phyloP scores from a whole-genome alignment of 2,329 filamentous ascomycete genomes.

The Scedosporium dehoogii region DNA sequence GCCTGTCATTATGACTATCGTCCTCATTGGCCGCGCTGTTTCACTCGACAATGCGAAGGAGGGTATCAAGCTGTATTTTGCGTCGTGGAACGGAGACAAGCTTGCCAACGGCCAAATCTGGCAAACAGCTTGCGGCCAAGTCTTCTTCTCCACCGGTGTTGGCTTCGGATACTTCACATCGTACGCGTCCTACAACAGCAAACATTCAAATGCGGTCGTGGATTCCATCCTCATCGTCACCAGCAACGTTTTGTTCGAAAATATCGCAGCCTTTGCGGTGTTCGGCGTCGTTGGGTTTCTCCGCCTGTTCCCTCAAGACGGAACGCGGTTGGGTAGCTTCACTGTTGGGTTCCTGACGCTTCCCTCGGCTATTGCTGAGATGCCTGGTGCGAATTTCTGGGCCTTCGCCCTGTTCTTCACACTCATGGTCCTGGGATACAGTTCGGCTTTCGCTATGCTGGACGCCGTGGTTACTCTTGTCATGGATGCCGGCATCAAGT shows the following conservation, averaged over 20 bases:
- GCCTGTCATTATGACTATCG: constrained; percentile 45
- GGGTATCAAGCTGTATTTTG: constrained; percentile 38
- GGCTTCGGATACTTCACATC: constrained; percentile 50
- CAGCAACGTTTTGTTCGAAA: constrained; percentile 48
- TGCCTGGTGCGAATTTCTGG: constrained; percentile 49
- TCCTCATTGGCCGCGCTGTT: constrained; percentile 42
- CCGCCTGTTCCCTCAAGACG: constrained; percentile 23
- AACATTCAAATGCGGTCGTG: constrained; percentile 48
- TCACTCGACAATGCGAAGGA: constrained; percentile 43
- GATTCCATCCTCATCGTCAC: constrained; percentile 45
- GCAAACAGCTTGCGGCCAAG: constrained; percentile 50
- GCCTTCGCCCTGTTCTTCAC: constrained; percentile 49
- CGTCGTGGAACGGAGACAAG: constrained; percentile 36
- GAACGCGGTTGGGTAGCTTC: constrained; percentile 39
- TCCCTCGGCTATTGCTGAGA: constrained; percentile 43
- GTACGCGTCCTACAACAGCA: constrained; percentile 48
- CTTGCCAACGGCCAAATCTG: constrained; percentile 41
- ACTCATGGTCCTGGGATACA: constrained; percentile 46
- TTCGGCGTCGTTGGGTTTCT: constrained; percentile 47
- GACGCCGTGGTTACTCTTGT: constrained; percentile 44
- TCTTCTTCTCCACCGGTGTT: constrained; percentile 50
- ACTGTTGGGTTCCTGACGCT: constrained; percentile 48
- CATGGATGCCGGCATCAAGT: constrained; percentile 39
- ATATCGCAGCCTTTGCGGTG: constrained; percentile 34
- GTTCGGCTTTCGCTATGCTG: constrained; percentile 49